Conservation (phyloP, 2,329 filamentous ascomycete species). For the Penicillium paneum region DNA sequence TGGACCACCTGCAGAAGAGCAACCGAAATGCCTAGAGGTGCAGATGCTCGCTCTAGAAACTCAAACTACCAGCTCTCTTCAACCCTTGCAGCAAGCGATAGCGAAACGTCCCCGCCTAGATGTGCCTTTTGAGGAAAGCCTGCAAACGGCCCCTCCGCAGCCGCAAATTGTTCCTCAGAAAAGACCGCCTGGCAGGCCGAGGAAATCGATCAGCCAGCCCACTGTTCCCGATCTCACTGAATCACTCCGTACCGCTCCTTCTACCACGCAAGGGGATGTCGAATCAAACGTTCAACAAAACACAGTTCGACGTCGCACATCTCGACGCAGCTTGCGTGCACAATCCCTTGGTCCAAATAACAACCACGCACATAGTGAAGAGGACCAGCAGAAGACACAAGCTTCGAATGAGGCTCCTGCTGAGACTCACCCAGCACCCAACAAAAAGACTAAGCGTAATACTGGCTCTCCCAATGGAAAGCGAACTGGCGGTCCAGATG, state of each 20-base stretch:
- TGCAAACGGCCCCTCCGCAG: slow-evolving; percentile 2
- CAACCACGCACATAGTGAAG: background rate
- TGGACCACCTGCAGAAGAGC: background rate
- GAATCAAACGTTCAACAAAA: slow-evolving; percentile 1
- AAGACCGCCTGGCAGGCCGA: slow-evolving; percentile 25
- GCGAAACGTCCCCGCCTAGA: slow-evolving; percentile 33
- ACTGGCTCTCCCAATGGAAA: background rate
- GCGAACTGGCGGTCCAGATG: background rate
- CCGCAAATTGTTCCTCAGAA: slow-evolving; percentile 10
- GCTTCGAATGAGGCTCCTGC: too few species aligned
- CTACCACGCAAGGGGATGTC: slow-evolving; percentile 4
- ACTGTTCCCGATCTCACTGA: slow-evolving; percentile 11
- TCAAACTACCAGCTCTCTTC: background rate
- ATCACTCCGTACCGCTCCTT: slow-evolving; percentile 13
- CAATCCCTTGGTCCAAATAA: slow-evolving; percentile 6
- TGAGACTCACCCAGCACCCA: background rate
- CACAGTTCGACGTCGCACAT: slow-evolving; percentile 5
- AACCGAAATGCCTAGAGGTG: background rate
- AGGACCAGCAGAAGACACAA: background rate
- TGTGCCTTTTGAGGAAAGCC: slow-evolving; percentile 4
- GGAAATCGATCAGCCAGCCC: slow-evolving; percentile 26
- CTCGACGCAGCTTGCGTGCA: slow-evolving; percentile 16
- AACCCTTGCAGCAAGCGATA: slow-evolving; percentile 17
- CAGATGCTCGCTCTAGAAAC: slow-evolving; percentile 6
- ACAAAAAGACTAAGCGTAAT: slow-evolving; percentile 6